phyloP scores from a whole-genome alignment of 441 rosid species.

The Populus hybrid region DNA sequence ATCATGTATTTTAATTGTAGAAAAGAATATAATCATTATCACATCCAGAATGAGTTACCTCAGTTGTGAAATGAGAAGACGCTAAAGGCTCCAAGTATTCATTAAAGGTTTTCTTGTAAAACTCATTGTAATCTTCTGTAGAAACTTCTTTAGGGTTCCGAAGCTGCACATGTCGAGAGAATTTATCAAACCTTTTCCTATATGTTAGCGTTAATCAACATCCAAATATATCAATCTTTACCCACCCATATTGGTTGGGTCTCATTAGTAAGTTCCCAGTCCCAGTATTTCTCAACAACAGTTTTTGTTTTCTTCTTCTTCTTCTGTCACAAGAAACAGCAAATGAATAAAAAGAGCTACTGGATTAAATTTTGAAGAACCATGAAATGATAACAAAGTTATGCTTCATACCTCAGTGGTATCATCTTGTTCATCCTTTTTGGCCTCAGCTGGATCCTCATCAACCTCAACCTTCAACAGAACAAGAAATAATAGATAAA shows the following conservation, averaged over 20 bases:
- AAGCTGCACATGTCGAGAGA: constrained; percentile 49
- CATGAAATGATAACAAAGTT: background rate
- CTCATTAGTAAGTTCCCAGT: constrained; percentile 93
- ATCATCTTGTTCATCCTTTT: constrained; percentile 53
- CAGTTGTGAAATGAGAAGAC: constrained; percentile 94
- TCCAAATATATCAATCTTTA: constrained; percentile 14
- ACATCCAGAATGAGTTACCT: constrained; percentile 41
- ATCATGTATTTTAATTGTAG: background rate
- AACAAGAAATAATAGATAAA: constrained; percentile 4
- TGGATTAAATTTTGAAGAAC: background rate
- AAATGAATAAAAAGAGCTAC: background rate
- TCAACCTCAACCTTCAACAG: constrained; percentile 83
- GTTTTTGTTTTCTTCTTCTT: constrained; percentile 91
- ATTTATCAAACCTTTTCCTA: constrained; percentile 7
- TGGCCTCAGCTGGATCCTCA: constrained; percentile 81
- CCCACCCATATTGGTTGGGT: constrained; percentile 94
- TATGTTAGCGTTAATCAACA: background rate
- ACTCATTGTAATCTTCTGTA: constrained; percentile 87
- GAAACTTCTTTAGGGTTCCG: constrained; percentile 87
- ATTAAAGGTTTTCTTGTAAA: constrained; percentile 78
- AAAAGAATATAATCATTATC: background rate
- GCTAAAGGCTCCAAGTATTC: constrained; percentile 93
- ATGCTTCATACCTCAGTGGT: constrained; percentile 50
- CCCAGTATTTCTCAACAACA: constrained; percentile 92
- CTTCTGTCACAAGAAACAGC: constrained; percentile 39